Evolutionary conservation across 352 stramenopile species (phyloP).

Genomic region (Phytophthora fragariae): DNA sequence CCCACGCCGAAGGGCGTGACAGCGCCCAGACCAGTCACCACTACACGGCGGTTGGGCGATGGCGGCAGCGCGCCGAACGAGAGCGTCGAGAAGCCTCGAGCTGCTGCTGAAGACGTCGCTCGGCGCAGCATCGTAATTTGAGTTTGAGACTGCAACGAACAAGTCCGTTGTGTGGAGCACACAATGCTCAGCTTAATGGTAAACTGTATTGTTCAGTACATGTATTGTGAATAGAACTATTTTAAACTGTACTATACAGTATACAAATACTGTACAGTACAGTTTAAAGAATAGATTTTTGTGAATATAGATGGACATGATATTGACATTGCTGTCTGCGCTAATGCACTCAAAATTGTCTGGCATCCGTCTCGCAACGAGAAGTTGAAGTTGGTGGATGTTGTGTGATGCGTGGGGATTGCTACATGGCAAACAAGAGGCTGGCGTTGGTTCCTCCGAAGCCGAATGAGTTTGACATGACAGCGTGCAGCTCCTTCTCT

Average conservation of each 20-base stretch:
- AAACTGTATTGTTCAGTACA: too few species aligned
- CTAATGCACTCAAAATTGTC: background rate
- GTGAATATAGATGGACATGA: background rate
- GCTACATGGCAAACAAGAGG: constrained; percentile 70
- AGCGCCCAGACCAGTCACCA: constrained; percentile 92
- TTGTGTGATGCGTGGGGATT: too few species aligned
- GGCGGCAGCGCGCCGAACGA: constrained; percentile 68
- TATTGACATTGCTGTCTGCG: background rate
- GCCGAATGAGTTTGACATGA: constrained; percentile 96
- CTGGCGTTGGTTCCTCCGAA: constrained; percentile 96
- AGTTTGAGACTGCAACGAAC: background rate
- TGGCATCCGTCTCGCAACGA: background rate
- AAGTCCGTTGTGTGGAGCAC: constrained; percentile 14
- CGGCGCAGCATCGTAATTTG: constrained; percentile 28
- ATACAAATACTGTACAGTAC: background rate
- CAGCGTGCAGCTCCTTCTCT: constrained; percentile 70
- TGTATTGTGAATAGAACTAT: too few species aligned
- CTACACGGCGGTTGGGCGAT: constrained; percentile 79
- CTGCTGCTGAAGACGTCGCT: constrained; percentile 13
- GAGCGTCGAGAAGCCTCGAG: constrained; percentile 66
- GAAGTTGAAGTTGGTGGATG: background rate
- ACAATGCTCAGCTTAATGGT: background rate
- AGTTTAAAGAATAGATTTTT: background rate
- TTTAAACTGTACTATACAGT: too few species aligned
- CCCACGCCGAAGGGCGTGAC: constrained; percentile 93